phyloP scores from a whole-genome alignment of 148 eudicot genomes.

The Vaccinium corymbosum region DNA sequence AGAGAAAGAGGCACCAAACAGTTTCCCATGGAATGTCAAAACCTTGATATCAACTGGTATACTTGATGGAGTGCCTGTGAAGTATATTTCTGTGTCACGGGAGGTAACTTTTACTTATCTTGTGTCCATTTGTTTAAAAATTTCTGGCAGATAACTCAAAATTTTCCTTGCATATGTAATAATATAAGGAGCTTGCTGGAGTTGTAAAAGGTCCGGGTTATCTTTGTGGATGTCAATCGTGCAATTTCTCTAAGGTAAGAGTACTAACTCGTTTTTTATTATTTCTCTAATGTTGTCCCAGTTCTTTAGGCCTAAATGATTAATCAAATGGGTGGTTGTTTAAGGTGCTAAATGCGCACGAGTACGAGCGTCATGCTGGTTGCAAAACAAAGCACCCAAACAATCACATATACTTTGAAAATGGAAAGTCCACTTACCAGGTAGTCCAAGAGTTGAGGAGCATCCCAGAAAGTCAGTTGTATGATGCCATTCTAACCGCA shows the following conservation, averaged over 20 bases:
- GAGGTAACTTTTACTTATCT: constrained; percentile 33
- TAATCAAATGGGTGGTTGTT: constrained; percentile 6
- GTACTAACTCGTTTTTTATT: neutral
- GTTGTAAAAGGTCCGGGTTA: constrained; percentile 54
- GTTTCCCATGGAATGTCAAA: constrained; percentile 59
- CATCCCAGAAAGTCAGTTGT: constrained; percentile 28
- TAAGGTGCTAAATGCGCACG: constrained; percentile 53
- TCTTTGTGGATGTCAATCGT: constrained; percentile 50
- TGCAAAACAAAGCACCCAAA: constrained; percentile 76
- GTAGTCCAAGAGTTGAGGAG: constrained; percentile 33
- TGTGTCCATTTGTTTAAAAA: neutral
- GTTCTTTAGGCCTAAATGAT: neutral
- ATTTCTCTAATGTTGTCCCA: neutral
- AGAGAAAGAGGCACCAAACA: constrained; percentile 48
- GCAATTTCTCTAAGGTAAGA: constrained; percentile 48
- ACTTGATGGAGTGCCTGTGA: constrained; percentile 59
- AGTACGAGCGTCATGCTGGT: constrained; percentile 66
- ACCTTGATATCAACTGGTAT: constrained; percentile 58
- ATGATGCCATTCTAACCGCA: constrained; percentile 28
- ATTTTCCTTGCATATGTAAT: constrained; percentile 6
- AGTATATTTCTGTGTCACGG: constrained; percentile 45
- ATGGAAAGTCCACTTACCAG: constrained; percentile 59
- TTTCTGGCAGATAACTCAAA: neutral
- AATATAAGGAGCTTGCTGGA: constrained; percentile 45
- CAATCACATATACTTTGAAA: constrained; percentile 70